Evolutionary conservation across 805 yeast genomes (phyloP).

Genomic region (Dipodascus albidus): DNA sequence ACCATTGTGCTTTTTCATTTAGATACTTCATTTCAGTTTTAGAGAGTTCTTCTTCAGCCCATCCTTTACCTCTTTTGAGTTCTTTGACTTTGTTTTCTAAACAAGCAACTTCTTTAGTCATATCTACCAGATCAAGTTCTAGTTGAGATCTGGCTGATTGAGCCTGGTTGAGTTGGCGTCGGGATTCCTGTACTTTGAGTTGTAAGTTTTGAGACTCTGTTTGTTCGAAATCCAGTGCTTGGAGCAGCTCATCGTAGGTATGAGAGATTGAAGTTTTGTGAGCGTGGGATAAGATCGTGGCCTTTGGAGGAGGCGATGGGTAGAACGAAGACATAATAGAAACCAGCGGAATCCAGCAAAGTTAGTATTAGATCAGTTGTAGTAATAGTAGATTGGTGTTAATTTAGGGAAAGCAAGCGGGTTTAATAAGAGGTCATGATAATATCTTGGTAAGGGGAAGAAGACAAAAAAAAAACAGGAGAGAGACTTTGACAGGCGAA

Average conservation of each 20-base stretch:
- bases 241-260: slow-evolving; percentile 8
- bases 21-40: slow-evolving; percentile 20
- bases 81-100: slow-evolving; percentile 14
- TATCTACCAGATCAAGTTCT: slow-evolving; percentile 20
- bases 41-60: slow-evolving; percentile 18
- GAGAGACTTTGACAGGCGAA: neutral
- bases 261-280: neutral
- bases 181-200: neutral
- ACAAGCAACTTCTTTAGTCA: slow-evolving; percentile 12
- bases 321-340: neutral
- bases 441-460: neutral
- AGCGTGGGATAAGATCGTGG: neutral
- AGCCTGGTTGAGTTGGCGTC: slow-evolving; percentile 7
- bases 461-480: neutral
- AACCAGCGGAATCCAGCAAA: neutral
- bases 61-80: slow-evolving; percentile 12
- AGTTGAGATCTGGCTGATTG: slow-evolving; percentile 14
- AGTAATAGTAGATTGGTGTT: neutral
- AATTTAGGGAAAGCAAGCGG: neutral
- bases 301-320: neutral
- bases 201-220: slow-evolving; percentile 7
- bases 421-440: neutral
- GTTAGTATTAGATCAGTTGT: neutral
- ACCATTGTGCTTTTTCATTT: slow-evolving; percentile 17
- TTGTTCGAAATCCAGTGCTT: slow-evolving; percentile 14